Evolutionary conservation across 768 basidiomycete genomes (phyloP).

Genomic region (Pleurotus ostreatus): DNA sequence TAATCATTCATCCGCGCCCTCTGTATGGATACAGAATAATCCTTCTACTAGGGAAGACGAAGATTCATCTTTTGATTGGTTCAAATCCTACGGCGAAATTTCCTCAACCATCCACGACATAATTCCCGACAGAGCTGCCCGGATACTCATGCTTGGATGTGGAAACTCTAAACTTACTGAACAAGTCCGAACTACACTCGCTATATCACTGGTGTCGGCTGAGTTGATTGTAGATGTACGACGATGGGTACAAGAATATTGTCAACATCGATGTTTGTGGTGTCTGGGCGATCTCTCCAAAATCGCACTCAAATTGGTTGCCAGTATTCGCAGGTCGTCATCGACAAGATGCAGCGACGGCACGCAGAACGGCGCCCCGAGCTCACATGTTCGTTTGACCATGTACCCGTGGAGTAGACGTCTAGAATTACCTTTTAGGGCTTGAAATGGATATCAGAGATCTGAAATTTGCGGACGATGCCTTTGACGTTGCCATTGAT

Average conservation of each 20-base stretch:
- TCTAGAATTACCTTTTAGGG: conserved; percentile 41
- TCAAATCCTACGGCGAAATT: conserved; percentile 78
- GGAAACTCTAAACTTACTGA: conserved; percentile 81
- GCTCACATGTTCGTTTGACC: conserved; percentile 56
- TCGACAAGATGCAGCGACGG: conserved; percentile 65
- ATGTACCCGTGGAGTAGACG: neutral
- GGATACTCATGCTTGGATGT: conserved; percentile 79
- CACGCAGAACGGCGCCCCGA: conserved; percentile 48
- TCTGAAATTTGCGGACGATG: conserved; percentile 52
- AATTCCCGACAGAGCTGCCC: conserved; percentile 55
- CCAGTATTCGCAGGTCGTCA: conserved; percentile 73
- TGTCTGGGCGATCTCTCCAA: neutral
- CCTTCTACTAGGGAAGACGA: conserved; percentile 44
- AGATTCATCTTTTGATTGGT: conserved; percentile 78
- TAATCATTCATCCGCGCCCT: conserved; percentile 25
- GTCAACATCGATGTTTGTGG: conserved; percentile 68
- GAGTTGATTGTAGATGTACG: conserved; percentile 62
- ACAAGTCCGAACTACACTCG: conserved; percentile 45
- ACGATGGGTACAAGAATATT: conserved; percentile 79
- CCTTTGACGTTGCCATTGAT: conserved; percentile 81
- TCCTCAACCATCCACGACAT: conserved; percentile 53
- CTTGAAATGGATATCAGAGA: conserved; percentile 79
- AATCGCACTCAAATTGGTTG: neutral
- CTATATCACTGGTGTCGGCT: too few relatives aligned
- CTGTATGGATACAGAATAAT: conserved; percentile 1